Evolutionary conservation across 805 yeast species (phyloP), one percentile per base, ranked within the genome.

Genomic region (Cyberlindnera maritima): DNA sequence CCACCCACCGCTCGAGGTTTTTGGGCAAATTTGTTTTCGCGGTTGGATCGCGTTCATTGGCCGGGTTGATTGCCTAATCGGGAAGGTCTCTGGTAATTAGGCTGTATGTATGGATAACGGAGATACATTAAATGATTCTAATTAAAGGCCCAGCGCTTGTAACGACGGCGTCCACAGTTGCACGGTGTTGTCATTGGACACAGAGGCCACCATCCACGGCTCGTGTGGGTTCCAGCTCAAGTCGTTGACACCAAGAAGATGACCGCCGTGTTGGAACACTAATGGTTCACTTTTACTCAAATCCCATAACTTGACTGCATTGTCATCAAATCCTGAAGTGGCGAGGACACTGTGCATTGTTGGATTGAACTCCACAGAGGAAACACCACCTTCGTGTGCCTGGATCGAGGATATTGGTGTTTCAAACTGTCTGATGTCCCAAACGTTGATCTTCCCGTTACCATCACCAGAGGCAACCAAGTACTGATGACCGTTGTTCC

Each of bases 221-320:
- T 80, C 86, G 48, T 81, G 81, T 0, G 80, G 77, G 47, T 87
- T 85, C 97, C 97, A 91, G 29, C 80, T 75, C 25, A 89, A 66
- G 57, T 90, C 97, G 54, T 85, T 86, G 3, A 91, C 88, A 3
- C 92, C 90, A n/a, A 85, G 70, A 77, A 84, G 76, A 63, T 91
- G 98, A 0, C 97, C 97, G 3, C 82, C 84, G 65, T 91, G 98
- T 3, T 74, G 72, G 60, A 91, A 90, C 8, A 80, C 38, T 43
- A 76, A 58, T 42, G 56, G 64, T 17, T 62, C 59, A 1, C 56
- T 62, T 1, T 42, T 60, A 3, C 58, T 57, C 3, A 79, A 60
- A 56, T 86, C 85, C 79, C 83, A 81, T 2, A 88, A 33, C 56
- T 79, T 80, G 10, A 84, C 89, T 39, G 74, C 56, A 1, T 79